phyloP scores from a whole-genome alignment of 2,329 filamentous ascomycete species.

The Beauveria sp. region DNA sequence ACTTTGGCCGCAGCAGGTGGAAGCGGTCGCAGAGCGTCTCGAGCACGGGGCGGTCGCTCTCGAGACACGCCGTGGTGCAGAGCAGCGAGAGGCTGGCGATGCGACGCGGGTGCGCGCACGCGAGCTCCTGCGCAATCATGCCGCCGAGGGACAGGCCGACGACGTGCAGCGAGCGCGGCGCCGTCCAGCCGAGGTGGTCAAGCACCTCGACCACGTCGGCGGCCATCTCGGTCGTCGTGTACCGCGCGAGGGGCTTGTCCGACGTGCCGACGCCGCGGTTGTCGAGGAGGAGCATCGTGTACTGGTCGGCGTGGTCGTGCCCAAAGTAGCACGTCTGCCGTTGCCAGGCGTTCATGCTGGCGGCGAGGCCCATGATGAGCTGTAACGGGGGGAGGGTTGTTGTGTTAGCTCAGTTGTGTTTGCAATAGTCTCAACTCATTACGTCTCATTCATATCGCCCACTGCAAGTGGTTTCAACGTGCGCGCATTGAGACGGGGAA shows the following conservation, averaged over 20 bases:
- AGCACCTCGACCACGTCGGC: slow-evolving; percentile 64
- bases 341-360: slow-evolving; percentile 64
- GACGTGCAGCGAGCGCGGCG: slow-evolving; percentile 49
- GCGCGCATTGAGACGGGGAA: too few species aligned
- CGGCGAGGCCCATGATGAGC: slow-evolving; percentile 77
- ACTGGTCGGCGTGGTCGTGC: slow-evolving; percentile 58
- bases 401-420: background rate
- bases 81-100: slow-evolving; percentile 51
- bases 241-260: slow-evolving; percentile 68
- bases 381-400: slow-evolving; percentile 23
- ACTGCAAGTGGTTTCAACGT: too few species aligned
- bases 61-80: slow-evolving; percentile 53
- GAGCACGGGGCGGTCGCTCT: slow-evolving; percentile 53
- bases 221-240: slow-evolving; percentile 81
- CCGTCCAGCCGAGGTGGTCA: slow-evolving; percentile 61
- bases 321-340: slow-evolving; percentile 77
- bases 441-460: background rate
- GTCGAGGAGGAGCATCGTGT: slow-evolving; percentile 70
- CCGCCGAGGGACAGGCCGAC: slow-evolving; percentile 79
- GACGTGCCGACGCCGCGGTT: slow-evolving; percentile 79
- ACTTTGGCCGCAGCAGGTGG: slow-evolving; percentile 59
- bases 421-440: too few species aligned
- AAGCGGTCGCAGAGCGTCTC: slow-evolving; percentile 56
- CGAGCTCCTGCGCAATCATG: slow-evolving; percentile 85
- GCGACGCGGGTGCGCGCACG: slow-evolving; percentile 41